Conservation (phyloP, 345 rosid genomes). For the Eutrema heterophyllum region DNA sequence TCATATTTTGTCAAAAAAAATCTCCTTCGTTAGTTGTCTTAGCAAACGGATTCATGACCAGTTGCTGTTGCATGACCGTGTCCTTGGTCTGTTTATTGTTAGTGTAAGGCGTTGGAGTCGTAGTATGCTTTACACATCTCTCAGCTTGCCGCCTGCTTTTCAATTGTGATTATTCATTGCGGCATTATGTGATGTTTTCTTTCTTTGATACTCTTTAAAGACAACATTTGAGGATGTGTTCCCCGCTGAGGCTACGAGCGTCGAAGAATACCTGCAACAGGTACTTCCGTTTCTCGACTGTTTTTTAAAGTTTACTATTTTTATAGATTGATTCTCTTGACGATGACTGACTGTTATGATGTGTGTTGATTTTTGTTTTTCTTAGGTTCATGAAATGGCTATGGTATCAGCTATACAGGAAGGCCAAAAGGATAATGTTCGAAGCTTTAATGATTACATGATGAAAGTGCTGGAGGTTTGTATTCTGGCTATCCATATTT, state of each 20-base stretch:
- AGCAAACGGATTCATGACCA: background rate
- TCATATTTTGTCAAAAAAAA: background rate
- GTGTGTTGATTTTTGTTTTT: background rate
- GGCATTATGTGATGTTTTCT: background rate
- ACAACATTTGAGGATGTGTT: conserved; percentile 96
- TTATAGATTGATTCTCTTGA: conserved; percentile 2
- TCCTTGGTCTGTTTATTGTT: background rate
- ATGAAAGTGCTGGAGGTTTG: conserved; percentile 91
- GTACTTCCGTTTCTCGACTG: conserved; percentile 32
- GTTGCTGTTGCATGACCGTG: background rate
- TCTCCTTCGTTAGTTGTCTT: no score
- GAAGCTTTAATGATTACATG: conserved; percentile 94
- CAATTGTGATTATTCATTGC: background rate
- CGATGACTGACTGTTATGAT: background rate
- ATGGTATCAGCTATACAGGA: conserved; percentile 95
- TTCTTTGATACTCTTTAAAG: conserved; percentile 34
- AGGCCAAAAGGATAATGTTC: conserved; percentile 90
- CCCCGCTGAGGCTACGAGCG: conserved; percentile 90
- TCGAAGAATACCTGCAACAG: conserved; percentile 98
- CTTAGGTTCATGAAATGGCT: conserved; percentile 96
- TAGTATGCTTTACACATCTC: background rate
- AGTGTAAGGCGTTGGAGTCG: background rate
- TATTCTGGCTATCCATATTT: conserved; percentile 8
- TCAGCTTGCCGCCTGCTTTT: background rate
- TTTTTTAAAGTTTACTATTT: background rate